Evolutionary conservation across 805 yeast species (phyloP).

Genomic region (Candida vartiovaarae): DNA sequence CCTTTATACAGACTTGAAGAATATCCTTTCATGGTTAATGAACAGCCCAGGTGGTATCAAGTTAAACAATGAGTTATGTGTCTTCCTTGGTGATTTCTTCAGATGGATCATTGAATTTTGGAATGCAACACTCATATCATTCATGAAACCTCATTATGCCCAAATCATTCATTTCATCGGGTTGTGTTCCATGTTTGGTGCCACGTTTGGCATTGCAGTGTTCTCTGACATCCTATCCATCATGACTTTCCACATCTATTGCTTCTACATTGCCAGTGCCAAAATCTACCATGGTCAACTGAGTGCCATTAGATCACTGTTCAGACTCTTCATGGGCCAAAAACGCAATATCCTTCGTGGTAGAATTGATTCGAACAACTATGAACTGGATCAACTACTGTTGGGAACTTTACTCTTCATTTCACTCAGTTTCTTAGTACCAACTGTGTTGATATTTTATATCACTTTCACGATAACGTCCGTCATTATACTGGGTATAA

Average conservation of each 20-base stretch:
- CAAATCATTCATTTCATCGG: constrained; percentile 31
- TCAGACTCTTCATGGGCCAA: constrained; percentile 82
- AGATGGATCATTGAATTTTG: constrained; percentile 80
- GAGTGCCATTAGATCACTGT: constrained; percentile 59
- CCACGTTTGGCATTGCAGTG: constrained; percentile 62
- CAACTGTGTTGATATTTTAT: constrained; percentile 85
- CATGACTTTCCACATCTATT: constrained; percentile 61
- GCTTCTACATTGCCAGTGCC: constrained; percentile 75
- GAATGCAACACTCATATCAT: constrained; percentile 27
- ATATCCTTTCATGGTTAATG: constrained; percentile 65
- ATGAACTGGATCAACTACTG: constrained; percentile 78
- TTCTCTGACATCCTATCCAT: constrained; percentile 58
- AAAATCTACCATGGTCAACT: constrained; percentile 74
- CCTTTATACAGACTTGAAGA: constrained; percentile 39
- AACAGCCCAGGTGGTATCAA: constrained; percentile 92
- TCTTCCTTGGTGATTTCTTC: constrained; percentile 79
- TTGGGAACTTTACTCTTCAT: constrained; percentile 87
- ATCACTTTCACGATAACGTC: constrained; percentile 59
- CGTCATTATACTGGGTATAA: constrained; percentile 38
- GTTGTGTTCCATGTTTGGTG: constrained; percentile 43
- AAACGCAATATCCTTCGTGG: constrained; percentile 77
- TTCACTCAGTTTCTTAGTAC: constrained; percentile 67
- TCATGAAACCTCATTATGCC: constrained; percentile 24
- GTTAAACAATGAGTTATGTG: constrained; percentile 77
- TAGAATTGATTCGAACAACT: constrained; percentile 79